Conservation (phyloP, 805 yeast genomes). For the Lipomyces sp. region DNA sequence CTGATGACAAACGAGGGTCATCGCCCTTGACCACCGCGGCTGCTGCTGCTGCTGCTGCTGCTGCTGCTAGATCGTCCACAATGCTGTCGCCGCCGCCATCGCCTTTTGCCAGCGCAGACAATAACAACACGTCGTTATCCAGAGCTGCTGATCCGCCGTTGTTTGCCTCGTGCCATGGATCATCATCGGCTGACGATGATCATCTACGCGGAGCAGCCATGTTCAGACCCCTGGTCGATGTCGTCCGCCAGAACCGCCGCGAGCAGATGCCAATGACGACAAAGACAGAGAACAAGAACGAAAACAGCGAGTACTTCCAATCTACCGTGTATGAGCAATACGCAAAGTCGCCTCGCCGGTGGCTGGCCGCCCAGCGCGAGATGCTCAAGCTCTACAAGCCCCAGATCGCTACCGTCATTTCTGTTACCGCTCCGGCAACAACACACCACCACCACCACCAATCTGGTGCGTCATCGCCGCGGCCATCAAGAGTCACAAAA, state of each 20-base stretch:
- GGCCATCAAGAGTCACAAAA: slow-evolving; percentile 19
- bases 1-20: not conserved
- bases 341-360: slow-evolving; percentile 27
- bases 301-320: slow-evolving; percentile 20
- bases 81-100: slow-evolving; percentile 35
- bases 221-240: slow-evolving; percentile 32
- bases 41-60: not conserved
- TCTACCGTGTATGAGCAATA: slow-evolving; percentile 27
- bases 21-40: not conserved
- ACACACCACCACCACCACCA: not conserved
- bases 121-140: not conserved
- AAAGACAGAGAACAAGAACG: slow-evolving; percentile 3
- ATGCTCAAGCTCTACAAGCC: slow-evolving; percentile 20
- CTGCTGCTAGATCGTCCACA: not conserved
- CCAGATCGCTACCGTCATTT: slow-evolving; percentile 20
- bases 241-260: slow-evolving; percentile 15
- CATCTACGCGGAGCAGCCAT: slow-evolving; percentile 12
- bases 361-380: slow-evolving; percentile 31
- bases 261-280: not conserved
- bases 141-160: slow-evolving; percentile 13
- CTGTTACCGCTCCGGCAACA: slow-evolving; percentile 3
- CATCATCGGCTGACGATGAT: not conserved
- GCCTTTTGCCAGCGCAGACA: slow-evolving; percentile 20
- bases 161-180: slow-evolving; percentile 14
- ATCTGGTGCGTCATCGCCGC: slow-evolving; percentile 6